Percentiles rank a stretch among this genome's conserved stretches.
Conservation (phyloP, 1,139 yeast genomes). For the Candida gigantensis region DNA sequence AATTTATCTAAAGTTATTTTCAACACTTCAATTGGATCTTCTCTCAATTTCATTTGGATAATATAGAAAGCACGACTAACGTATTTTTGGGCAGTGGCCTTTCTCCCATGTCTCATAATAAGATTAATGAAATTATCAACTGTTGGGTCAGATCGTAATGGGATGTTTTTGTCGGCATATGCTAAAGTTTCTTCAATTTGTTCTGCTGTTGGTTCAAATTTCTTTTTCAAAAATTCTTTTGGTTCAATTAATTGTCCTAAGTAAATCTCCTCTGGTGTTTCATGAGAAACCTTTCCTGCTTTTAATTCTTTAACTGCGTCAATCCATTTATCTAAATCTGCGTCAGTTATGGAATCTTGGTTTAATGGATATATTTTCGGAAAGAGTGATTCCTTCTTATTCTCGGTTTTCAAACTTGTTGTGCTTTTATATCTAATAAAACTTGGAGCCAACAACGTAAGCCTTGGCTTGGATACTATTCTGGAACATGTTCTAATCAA, state of each 20-base stretch:
- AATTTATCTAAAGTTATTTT: slow-evolving; percentile 74
- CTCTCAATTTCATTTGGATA: slow-evolving; percentile 68
- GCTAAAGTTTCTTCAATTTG: slow-evolving; percentile 58
- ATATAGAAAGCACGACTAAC: slow-evolving; percentile 80
- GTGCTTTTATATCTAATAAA: slow-evolving; percentile 10
- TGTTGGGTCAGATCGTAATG: slow-evolving; percentile 65
- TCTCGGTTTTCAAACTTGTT: no score
- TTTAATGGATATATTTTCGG: slow-evolving; percentile 38
- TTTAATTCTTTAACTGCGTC: slow-evolving; percentile 59
- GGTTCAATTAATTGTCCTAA: slow-evolving; percentile 38
- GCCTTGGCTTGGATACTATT: slow-evolving; percentile 11
- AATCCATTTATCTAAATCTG: slow-evolving; percentile 68
- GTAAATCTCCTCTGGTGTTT: slow-evolving; percentile 48
- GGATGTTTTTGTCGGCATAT: slow-evolving; percentile 56
- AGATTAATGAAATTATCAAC: slow-evolving; percentile 78
- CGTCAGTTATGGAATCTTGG: slow-evolving; percentile 45
- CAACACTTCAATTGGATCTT: slow-evolving; percentile 76
- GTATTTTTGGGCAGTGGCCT: slow-evolving; percentile 73
- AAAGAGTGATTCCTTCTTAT: slow-evolving; percentile 10
- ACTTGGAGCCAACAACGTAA: not conserved
- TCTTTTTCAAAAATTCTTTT: slow-evolving; percentile 36
- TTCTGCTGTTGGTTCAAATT: slow-evolving; percentile 56
- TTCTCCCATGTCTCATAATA: slow-evolving; percentile 92
- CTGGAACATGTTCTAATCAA: slow-evolving; percentile 17
- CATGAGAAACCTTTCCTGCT: slow-evolving; percentile 32